These are phyloP conservation scores for Solanum aculeatissimum DNA, from an alignment of 305 asterid genomes.

Conservation along the genomic window DNA sequence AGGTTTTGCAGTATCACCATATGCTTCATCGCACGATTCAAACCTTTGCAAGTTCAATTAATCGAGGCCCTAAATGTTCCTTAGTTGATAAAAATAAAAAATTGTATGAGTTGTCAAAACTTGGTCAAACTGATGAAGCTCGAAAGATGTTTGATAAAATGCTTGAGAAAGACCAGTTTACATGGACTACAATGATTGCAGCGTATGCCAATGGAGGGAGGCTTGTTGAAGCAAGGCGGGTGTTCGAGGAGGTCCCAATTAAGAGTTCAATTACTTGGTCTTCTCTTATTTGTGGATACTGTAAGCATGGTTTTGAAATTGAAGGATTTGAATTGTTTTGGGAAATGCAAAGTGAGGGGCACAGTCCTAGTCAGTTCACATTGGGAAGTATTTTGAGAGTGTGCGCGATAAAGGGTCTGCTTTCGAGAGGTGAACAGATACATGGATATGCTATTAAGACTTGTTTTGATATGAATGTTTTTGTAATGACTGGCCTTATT, in stretches of 20 bases:
- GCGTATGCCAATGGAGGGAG: conserved; percentile 58
- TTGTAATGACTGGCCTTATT: conserved; percentile 59
- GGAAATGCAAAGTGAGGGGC: conserved; percentile 50
- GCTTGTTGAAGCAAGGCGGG: conserved; percentile 41
- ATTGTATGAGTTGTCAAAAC: conserved; percentile 19
- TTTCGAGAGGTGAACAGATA: conserved; percentile 47
- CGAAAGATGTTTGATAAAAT: conserved; percentile 52
- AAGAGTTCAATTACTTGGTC: conserved; percentile 66
- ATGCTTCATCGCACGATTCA: conserved; percentile 1
- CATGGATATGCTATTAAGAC: conserved; percentile 59
- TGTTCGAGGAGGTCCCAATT: conserved; percentile 38
- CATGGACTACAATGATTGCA: conserved; percentile 63
- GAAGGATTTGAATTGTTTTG: conserved; percentile 49
- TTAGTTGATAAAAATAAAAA: conserved; percentile 25
- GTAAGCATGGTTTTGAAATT: conserved; percentile 47
- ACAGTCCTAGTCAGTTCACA: conserved; percentile 45
- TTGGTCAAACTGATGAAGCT: conserved; percentile 42
- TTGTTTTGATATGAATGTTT: conserved; percentile 38
- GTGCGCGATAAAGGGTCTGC: conserved; percentile 54
- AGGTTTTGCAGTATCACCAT: not conserved
- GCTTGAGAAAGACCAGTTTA: conserved; percentile 52
- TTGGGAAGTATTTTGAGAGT: conserved; percentile 67
- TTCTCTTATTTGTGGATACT: conserved; percentile 65
- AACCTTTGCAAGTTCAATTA: not conserved
- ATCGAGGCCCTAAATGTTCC: not conserved